These are phyloP conservation scores for Coniferiporia sulphurascens DNA, from an alignment of 1,284 basidiomycete species.

Conservation along the genomic window DNA sequence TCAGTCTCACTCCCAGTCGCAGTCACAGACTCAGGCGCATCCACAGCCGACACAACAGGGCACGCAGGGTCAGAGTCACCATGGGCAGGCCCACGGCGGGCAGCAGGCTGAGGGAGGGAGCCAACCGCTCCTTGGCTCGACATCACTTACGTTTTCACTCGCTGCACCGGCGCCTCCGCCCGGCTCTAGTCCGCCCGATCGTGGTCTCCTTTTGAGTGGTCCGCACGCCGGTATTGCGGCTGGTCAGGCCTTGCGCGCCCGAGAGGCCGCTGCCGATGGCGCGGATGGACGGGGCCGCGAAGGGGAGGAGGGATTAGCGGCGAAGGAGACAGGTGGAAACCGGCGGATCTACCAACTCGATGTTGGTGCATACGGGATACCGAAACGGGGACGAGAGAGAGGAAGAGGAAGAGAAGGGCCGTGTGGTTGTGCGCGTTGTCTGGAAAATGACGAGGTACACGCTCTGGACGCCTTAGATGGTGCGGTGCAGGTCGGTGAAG, in stretches of 20 bases:
- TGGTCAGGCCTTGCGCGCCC: background rate
- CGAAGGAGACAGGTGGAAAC: background rate
- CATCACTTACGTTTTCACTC: conserved; percentile 6
- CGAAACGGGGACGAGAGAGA: conserved; percentile 30
- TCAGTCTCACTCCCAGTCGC: background rate
- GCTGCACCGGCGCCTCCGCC: conserved; percentile 8
- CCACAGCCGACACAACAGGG: background rate
- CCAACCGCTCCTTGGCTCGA: conserved; percentile 11
- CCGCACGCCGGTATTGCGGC: conserved; percentile 5
- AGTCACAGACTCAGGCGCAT: background rate
- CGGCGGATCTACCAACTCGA: conserved; percentile 49
- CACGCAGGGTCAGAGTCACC: conserved; percentile 3
- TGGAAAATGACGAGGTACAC: conserved; percentile 23
- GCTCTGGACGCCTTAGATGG: conserved; percentile 33
- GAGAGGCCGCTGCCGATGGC: background rate
- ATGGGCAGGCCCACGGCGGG: background rate
- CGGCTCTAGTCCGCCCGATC: conserved; percentile 11
- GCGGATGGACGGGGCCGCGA: conserved; percentile 1
- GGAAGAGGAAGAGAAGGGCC: conserved; percentile 23
- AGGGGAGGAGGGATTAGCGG: background rate
- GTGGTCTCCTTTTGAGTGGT: background rate
- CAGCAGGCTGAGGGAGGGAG: conserved; percentile 8
- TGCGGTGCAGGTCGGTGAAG: conserved; percentile 78
- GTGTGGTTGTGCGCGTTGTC: conserved; percentile 31
- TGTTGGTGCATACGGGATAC: conserved; percentile 71